Conservation (phyloP, 768 basidiomycete genomes). For the Boletus subparvulus region DNA sequence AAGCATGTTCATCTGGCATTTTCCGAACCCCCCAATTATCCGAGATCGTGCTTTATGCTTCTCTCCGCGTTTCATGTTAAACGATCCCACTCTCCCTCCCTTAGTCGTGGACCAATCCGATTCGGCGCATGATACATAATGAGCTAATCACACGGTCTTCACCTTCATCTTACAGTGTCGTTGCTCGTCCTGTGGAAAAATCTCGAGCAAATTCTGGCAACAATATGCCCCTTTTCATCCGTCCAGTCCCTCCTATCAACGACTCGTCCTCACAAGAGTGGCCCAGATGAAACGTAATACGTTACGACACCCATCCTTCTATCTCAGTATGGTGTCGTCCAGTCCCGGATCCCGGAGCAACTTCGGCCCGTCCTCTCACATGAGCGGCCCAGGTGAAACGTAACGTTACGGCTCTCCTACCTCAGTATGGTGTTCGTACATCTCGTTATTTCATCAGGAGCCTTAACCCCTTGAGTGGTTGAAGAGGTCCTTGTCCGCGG, state of each 20-base stretch:
- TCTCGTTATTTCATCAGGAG: constrained; percentile 21
- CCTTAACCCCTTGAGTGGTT: constrained; percentile 11
- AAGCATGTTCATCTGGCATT: constrained; percentile 29
- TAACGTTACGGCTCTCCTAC: constrained; percentile 19
- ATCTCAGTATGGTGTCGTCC: constrained; percentile 30
- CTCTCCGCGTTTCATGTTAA: constrained; percentile 21
- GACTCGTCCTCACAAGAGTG: constrained; percentile 6
- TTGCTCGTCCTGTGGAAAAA: constrained; percentile 58
- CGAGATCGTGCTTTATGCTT: constrained; percentile 14
- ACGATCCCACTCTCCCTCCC: constrained; percentile 4
- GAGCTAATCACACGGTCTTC: constrained; percentile 17
- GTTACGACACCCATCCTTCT: neutral
- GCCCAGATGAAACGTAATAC: constrained; percentile 6
- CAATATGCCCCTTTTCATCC: constrained; percentile 59
- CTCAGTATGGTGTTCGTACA: constrained; percentile 9
- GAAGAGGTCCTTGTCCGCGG: constrained; percentile 22
- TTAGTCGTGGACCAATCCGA: constrained; percentile 9
- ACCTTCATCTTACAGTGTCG: constrained; percentile 38
- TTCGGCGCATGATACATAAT: neutral
- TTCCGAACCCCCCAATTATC: constrained; percentile 24
- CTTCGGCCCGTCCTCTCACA: constrained; percentile 1
- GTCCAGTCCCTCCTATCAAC: constrained; percentile 25
- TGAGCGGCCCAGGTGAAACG: constrained; percentile 5
- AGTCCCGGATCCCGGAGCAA: constrained; percentile 13
- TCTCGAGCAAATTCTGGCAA: constrained; percentile 53